Evolutionary conservation across 2,329 filamentous ascomycete species (phyloP), one percentile per base, ranked within the genome.

Genomic region (Fusarium vanettenii): DNA sequence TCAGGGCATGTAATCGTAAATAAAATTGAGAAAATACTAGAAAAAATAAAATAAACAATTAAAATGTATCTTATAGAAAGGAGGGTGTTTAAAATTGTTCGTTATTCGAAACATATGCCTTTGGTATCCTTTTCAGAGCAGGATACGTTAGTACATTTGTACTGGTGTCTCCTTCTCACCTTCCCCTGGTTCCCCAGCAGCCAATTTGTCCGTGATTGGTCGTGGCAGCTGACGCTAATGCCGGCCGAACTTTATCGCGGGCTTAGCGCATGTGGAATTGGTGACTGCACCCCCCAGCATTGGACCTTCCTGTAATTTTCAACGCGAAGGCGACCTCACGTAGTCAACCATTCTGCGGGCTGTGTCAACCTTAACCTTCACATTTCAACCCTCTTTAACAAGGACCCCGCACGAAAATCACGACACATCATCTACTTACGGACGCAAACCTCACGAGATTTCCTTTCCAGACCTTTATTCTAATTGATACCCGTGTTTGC

Each of bases 181-280:
- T 25, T 25, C 14, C 13, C 43, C 20, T 48, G 22, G 43, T 31
- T 56, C 27, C 60, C 55, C 20, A 18, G 37, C 27, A 35, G n/a
- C n/a, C 13, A 22, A 9, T 2, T 5, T 10, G 9, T n/a, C 6
- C 8, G 2, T 71, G 31, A 76, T 75, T 70, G 45, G 10, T 5
- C 20, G 5, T 20, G 25, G 14, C 3, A 18, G 31, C 22, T 27
- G 33, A 22, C 29, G 33, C 69, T 79, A 79, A 78, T 60, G 50
- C 63, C 82, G 84, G 82, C 82, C 72, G n/a, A 84, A 78, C 56
- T 56, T 82, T 85, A 8, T 80, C 81, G 67, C 83, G 59, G 2
- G 13, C 80, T 82, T 86, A 86, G 84, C 84, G 84, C 71, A 67
- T 73, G 79, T 83, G 81, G 83, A 80, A 81, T 86, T 85, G 84